Evolutionary conservation across 257 asterid species (phyloP).

Genomic region (Asclepias syriaca): DNA sequence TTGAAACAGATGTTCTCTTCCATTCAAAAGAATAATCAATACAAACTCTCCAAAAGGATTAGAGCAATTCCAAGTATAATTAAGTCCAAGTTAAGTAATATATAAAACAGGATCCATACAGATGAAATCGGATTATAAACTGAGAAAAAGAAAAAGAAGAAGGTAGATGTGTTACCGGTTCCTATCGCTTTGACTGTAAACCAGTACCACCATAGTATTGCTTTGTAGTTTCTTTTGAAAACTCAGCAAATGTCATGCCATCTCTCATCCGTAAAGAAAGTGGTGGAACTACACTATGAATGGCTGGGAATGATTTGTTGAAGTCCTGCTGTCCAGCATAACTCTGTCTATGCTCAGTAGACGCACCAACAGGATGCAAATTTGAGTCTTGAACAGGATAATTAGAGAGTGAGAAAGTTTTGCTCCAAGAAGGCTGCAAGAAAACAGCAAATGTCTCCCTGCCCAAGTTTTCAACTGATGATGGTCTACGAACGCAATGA

Average conservation of each 20-base stretch:
- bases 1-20: neutral
- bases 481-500: conserved; percentile 65
- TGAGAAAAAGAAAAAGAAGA: neutral
- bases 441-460: conserved; percentile 83
- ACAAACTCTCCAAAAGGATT: neutral
- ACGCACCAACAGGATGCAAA: neutral
- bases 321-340: conserved; percentile 18
- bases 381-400: conserved; percentile 39
- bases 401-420: conserved; percentile 51
- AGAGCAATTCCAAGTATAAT: neutral
- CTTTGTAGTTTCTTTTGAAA: conserved; percentile 74
- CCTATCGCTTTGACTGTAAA: conserved; percentile 66
- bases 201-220: conserved; percentile 77
- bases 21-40: neutral
- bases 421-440: conserved; percentile 86
- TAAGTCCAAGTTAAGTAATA: neutral
- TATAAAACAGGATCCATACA: neutral
- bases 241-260: conserved; percentile 91
- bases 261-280: conserved; percentile 52
- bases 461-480: conserved; percentile 47
- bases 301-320: conserved; percentile 2
- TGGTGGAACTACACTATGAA: conserved; percentile 55
- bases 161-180: conserved; percentile 11
- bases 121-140: neutral
- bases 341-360: neutral